Conservation (phyloP, 345 rosid species). For the Pistacia atlantica region DNA sequence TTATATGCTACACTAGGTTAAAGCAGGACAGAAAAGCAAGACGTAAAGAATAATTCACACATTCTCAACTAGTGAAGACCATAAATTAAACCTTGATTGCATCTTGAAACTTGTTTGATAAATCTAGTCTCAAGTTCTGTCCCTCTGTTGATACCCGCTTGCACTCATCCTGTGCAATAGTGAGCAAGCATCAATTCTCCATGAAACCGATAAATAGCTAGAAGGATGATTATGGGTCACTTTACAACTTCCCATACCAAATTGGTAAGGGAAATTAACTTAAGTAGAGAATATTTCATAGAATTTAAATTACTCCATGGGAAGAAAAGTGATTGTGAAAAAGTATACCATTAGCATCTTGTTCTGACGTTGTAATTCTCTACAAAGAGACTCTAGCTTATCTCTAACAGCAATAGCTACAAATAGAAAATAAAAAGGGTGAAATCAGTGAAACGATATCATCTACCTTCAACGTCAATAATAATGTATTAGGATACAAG, state of each 20-base stretch:
- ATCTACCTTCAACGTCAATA: neutral
- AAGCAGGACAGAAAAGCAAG: neutral
- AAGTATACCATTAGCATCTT: constrained; percentile 80
- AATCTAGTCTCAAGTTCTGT: constrained; percentile 79
- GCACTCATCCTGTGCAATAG: constrained; percentile 80
- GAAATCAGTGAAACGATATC: neutral
- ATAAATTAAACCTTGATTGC: constrained; percentile 72
- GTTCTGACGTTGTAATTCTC: constrained; percentile 95
- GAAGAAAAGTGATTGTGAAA: neutral
- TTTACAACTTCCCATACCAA: neutral
- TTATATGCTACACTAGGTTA: neutral
- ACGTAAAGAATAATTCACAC: neutral
- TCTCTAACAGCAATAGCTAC: constrained; percentile 82
- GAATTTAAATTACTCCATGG: neutral
- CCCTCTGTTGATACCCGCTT: constrained; percentile 87
- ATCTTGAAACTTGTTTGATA: constrained; percentile 89
- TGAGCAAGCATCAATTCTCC: constrained; percentile 18
- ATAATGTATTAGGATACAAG: neutral
- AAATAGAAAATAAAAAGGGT: constrained; percentile 13
- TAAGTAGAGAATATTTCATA: neutral
- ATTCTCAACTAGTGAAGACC: constrained; percentile 9
- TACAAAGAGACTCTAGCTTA: constrained; percentile 88
- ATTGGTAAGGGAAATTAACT: neutral
- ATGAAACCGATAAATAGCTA: constrained; percentile 7
- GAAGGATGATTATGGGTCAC: neutral